Conservation (phyloP, 2,329 filamentous ascomycete species). For the Ophiocordyceps robertsii region DNA sequence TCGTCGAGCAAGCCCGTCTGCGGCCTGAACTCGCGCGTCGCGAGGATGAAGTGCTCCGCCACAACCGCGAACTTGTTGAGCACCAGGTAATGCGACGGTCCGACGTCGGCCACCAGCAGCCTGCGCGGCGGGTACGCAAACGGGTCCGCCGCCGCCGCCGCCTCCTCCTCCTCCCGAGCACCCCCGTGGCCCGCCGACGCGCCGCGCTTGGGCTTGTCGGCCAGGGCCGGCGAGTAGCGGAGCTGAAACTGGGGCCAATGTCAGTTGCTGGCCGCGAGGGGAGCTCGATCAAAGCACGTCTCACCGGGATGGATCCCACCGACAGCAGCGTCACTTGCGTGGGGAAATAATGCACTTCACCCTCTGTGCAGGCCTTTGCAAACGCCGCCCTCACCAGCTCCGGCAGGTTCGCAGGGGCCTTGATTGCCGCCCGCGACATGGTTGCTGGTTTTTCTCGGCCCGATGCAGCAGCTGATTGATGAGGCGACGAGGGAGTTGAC, state of each 20-base stretch:
- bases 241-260: conserved; percentile 47
- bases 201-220: conserved; percentile 42
- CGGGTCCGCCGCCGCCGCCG: conserved; percentile 42
- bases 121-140: conserved; percentile 46
- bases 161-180: conserved; percentile 16
- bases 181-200: conserved; percentile 10
- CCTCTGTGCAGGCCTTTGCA: conserved; percentile 28
- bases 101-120: conserved; percentile 38
- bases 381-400: conserved; percentile 37
- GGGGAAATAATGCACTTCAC: conserved; percentile 39
- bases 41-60: conserved; percentile 57
- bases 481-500: no score
- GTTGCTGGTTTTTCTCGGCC: not conserved
- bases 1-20: conserved; percentile 51
- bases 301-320: conserved; percentile 29
- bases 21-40: conserved; percentile 47
- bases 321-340: conserved; percentile 37
- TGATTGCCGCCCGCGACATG: conserved; percentile 22
- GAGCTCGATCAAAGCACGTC: no score
- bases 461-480: no score
- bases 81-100: conserved; percentile 46
- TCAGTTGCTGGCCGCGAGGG: no score
- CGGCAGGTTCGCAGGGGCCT: conserved; percentile 32
- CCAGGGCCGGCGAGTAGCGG: conserved; percentile 55
- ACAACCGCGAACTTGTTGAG: conserved; percentile 67